Base-by-base conservation (phyloP, 345 rosid species). In the Heritiera fomes region DNA sequence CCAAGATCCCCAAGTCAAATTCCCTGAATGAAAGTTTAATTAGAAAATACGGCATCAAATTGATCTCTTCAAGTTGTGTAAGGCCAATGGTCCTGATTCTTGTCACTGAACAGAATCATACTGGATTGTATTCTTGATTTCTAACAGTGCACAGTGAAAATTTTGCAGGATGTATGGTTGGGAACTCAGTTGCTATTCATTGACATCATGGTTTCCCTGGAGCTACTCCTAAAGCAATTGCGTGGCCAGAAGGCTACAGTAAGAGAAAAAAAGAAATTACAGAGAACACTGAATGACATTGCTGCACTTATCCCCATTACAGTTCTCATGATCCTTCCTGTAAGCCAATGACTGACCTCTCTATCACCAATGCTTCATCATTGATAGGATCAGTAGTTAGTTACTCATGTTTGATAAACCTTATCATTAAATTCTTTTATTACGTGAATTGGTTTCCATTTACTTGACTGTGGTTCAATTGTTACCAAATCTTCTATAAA, bases 311-410 rank as follows among this genome's bases (percentile, higher is more conserved):
- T 89, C 64, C 95, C 95, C 0, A 75, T 89, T 62, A 84, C 91
- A 47, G 83, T 91, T 61, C 82, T 91, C 68, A 89, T 91, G 93
- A 82, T 89, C 68, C 79, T 91, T 77, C 93, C 95, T 53, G 95
- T 89, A 86, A 84, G 91, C 63, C 60, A 34, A 34, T 34, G 77
- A 10, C 50, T 15, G 38, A 71, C 38, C 34, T 12, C 30, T 34
- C 49, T 32, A 30, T 73, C 30, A 72, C 30, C 62, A 34, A 30
- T 15, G 17, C 73, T 68, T 41, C 52, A n/a, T 43, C 50, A 66
- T 13, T 17, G 50, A 41, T 55, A 41, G 28, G 14, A 18, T 66
- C 30, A 66, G 17, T 32, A 11, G 18, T 17, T 30, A n/a, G 61
- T 58, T 58, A 58, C 28, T 58, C 61, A 7, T 6, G 30, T n/a